Conservation (phyloP, 2,329 filamentous ascomycete species). For the Purpureocillium takamizusanense region DNA sequence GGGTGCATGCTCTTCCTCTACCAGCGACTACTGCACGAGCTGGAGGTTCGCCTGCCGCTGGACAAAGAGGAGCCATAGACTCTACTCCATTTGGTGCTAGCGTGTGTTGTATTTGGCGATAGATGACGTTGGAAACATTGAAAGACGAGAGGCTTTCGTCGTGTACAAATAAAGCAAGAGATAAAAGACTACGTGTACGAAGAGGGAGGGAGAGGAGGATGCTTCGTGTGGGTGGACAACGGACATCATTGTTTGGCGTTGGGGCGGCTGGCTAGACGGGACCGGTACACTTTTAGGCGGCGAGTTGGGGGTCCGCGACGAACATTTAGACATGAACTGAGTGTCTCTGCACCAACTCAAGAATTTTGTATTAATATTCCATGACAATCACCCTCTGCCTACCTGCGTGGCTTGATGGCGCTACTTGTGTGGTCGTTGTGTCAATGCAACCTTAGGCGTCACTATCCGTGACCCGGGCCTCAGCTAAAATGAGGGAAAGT, state of each 20-base stretch:
- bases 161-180: constrained; percentile 1
- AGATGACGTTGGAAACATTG: background rate
- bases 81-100: constrained; percentile 1
- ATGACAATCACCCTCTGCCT: no score
- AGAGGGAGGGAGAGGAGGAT: constrained; percentile 17
- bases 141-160: background rate
- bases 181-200: background rate
- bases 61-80: constrained; percentile 17
- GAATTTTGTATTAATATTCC: constrained; percentile 4
- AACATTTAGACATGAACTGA: constrained; percentile 14
- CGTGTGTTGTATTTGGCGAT: background rate
- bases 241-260: constrained; percentile 20
- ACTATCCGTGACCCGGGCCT: no score
- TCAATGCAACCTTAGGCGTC: no score
- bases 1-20: constrained; percentile 96
- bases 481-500: no score
- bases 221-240: constrained; percentile 9
- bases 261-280: constrained; percentile 11
- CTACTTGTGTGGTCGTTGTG: no score
- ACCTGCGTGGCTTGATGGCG: no score
- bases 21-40: constrained; percentile 71
- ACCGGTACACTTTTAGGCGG: background rate
- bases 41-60: constrained; percentile 44
- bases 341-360: constrained; percentile 15
- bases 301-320: constrained; percentile 3